Conservation (phyloP, 257 asterid species). For the Solanum stenotomum region DNA sequence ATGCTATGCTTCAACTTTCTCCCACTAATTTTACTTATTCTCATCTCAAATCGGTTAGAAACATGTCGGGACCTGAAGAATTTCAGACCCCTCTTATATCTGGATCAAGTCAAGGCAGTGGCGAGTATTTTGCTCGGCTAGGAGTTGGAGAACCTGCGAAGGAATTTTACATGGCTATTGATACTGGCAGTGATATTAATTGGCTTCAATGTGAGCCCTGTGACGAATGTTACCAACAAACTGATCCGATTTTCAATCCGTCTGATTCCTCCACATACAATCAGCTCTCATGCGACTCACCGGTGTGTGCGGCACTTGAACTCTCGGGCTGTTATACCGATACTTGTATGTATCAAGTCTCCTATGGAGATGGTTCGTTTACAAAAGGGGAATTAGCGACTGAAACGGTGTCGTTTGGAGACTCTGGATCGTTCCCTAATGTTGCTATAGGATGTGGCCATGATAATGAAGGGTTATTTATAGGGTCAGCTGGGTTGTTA, state of each 20-base stretch:
- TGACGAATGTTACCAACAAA: background rate
- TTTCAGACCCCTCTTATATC: background rate
- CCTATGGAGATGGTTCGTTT: constrained; percentile 68
- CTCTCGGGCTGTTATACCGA: constrained; percentile 17
- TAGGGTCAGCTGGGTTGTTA: background rate
- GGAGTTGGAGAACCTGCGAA: background rate
- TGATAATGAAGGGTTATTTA: background rate
- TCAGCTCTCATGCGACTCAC: background rate
- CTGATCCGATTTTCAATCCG: background rate
- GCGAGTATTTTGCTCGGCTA: background rate
- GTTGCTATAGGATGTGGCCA: constrained; percentile 13
- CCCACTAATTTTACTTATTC: background rate
- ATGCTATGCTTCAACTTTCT: background rate
- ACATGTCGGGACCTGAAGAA: background rate
- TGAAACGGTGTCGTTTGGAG: constrained; percentile 52
- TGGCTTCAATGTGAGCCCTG: constrained; percentile 15
- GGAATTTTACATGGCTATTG: background rate
- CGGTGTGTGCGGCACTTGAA: background rate
- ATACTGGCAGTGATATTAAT: constrained; percentile 2
- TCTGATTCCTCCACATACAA: background rate
- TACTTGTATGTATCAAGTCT: constrained; percentile 35
- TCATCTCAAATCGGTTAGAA: background rate
- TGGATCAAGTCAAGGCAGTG: background rate
- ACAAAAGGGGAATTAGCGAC: constrained; percentile 48
- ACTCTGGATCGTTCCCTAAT: background rate